Percentiles rank a stretch among this genome's conserved stretches.
Evolutionary conservation across 2,329 filamentous ascomycete genomes (phyloP).

Genomic region (Pleoardoris graminearum): DNA sequence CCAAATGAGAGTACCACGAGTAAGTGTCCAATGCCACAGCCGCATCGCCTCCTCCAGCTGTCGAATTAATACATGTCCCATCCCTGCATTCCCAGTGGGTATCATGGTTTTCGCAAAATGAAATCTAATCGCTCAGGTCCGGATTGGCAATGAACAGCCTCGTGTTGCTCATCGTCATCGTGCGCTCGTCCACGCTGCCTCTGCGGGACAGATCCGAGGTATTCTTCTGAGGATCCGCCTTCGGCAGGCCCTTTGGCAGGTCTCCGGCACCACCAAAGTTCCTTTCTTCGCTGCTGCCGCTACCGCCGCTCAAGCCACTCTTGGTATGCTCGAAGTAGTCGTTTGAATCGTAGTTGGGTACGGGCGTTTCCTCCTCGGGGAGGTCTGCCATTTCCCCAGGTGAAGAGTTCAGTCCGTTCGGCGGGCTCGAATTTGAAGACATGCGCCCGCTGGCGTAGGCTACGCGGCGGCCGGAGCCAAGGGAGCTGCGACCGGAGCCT

Average conservation of each 20-base stretch:
- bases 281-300: slow-evolving; percentile 49
- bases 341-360: slow-evolving; percentile 41
- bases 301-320: slow-evolving; percentile 48
- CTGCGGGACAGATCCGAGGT: slow-evolving; percentile 70
- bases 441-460: slow-evolving; percentile 51
- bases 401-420: slow-evolving; percentile 50
- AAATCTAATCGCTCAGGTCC: slow-evolving; percentile 60
- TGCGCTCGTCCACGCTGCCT: slow-evolving; percentile 82
- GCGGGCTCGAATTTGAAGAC: slow-evolving; percentile 59
- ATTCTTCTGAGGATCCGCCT: slow-evolving; percentile 46
- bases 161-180: slow-evolving; percentile 68
- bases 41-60: neutral
- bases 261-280: slow-evolving; percentile 59
- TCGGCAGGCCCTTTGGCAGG: slow-evolving; percentile 48
- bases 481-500: slow-evolving; percentile 72
- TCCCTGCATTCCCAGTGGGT: slow-evolving; percentile 23
- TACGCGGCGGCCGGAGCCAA: slow-evolving; percentile 49
- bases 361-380: slow-evolving; percentile 52
- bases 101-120: slow-evolving; percentile 24
- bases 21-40: slow-evolving; percentile 7
- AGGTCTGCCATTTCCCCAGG: slow-evolving; percentile 45
- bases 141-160: slow-evolving; percentile 86
- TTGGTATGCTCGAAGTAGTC: slow-evolving; percentile 52
- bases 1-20: slow-evolving; percentile 8
- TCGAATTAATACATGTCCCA: neutral